phyloP scores from a whole-genome alignment of 106 monocot species.

The Triglochin maritima region DNA sequence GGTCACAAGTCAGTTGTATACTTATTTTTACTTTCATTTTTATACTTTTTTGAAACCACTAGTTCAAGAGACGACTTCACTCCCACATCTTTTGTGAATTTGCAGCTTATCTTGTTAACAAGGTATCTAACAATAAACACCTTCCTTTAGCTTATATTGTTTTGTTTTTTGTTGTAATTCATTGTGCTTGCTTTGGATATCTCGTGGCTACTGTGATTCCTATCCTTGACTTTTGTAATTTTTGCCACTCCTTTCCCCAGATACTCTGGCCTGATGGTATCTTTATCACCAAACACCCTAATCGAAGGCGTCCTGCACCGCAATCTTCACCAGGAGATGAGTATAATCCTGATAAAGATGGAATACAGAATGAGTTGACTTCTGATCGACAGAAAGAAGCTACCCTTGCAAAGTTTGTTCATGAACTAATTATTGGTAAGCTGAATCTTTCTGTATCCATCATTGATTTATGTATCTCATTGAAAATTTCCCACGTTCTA shows the following conservation, averaged over 20 bases:
- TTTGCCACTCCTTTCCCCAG: conserved; percentile 23
- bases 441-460: not conserved
- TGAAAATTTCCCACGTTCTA: not conserved
- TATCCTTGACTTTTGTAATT: no score
- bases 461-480: not conserved
- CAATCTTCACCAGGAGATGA: conserved; percentile 37
- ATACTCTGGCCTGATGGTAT: conserved; percentile 99
- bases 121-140: no score
- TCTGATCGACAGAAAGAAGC: conserved; percentile 57
- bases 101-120: no score
- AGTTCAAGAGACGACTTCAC: no score
- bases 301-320: conserved; percentile 53
- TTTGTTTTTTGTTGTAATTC: no score
- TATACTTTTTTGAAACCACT: no score
- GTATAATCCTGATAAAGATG: conserved; percentile 14
- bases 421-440: conserved; percentile 84
- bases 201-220: no score
- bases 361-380: conserved; percentile 23
- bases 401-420: conserved; percentile 70
- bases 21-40: no score
- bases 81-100: no score
- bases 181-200: no score
- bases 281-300: conserved; percentile 95
- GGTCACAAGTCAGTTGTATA: no score
- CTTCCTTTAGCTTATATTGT: no score